Conservation (phyloP, 257 asterid genomes). For the Solanum peruvianum region DNA sequence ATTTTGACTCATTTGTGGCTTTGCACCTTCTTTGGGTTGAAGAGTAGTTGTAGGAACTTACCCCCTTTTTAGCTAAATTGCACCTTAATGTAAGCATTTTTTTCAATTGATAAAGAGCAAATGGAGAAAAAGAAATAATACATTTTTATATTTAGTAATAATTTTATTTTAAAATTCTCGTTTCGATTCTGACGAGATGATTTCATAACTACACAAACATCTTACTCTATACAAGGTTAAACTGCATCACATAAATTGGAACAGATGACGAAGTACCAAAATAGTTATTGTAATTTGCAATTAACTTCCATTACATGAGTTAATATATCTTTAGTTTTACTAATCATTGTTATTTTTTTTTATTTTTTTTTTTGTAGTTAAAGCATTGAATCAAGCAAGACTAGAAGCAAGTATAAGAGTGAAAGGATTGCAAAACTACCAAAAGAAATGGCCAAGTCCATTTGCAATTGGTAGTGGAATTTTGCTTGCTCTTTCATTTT, state of each 20-base stretch:
- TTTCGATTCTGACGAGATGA: no score
- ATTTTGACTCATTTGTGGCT: background rate
- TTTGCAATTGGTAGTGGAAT: constrained; percentile 47
- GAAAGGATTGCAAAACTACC: constrained; percentile 21
- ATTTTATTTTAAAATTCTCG: no score
- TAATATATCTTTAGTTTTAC: no score
- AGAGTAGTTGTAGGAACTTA: background rate
- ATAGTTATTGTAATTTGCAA: background rate
- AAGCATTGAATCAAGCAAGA: constrained; percentile 63
- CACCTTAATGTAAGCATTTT: background rate
- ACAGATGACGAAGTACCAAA: no score
- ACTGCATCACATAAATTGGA: no score
- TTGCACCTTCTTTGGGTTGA: background rate
- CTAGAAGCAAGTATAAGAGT: constrained; percentile 56
- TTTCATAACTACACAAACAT: no score
- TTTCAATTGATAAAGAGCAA: no score
- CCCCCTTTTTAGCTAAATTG: background rate
- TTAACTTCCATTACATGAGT: background rate
- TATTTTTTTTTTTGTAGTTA: constrained; percentile 26
- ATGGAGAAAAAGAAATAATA: no score
- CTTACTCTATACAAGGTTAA: no score
- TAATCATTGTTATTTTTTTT: background rate
- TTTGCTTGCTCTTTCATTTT: constrained; percentile 39
- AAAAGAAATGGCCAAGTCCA: constrained; percentile 72
- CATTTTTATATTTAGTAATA: no score